These are phyloP conservation scores for Lecanicillium sp. DNA, from an alignment of 2,329 filamentous ascomycete genomes.

Conservation along the genomic window DNA sequence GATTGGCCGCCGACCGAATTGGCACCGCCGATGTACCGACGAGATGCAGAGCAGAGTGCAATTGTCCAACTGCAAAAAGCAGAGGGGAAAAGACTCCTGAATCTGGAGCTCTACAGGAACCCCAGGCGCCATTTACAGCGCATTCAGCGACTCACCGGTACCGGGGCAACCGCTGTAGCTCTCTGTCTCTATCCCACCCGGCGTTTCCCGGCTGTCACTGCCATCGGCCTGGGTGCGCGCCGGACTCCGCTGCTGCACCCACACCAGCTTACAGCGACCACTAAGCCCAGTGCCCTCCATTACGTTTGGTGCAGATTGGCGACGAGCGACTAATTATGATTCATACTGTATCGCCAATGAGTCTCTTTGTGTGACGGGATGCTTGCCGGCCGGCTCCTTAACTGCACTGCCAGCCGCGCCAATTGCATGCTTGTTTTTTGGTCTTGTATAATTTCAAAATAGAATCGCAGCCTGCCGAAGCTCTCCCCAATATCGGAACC, in stretches of 20 bases:
- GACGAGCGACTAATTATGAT: not conserved
- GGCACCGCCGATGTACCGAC: too few species aligned
- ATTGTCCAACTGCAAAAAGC: too few species aligned
- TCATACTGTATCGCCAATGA: constrained; percentile 6
- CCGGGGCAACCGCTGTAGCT: constrained; percentile 5
- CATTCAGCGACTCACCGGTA: constrained; percentile 4
- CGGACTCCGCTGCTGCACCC: constrained; percentile 9
- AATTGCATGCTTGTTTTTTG: too few species aligned
- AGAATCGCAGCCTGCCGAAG: too few species aligned
- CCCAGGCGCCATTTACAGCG: too few species aligned
- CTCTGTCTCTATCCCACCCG: not conserved
- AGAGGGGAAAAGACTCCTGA: not conserved
- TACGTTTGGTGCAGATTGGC: constrained; percentile 9
- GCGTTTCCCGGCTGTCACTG: constrained; percentile 12
- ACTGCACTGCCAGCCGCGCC: not conserved
- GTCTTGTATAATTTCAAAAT: too few species aligned
- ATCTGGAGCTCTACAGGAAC: too few species aligned
- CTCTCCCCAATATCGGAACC: not conserved
- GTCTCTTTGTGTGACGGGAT: too few species aligned
- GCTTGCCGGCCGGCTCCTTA: not conserved
- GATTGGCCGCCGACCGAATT: not conserved
- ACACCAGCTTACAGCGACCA: constrained; percentile 11
- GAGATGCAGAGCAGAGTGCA: too few species aligned
- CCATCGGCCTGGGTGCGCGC: constrained; percentile 5
- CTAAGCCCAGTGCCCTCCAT: not conserved